phyloP scores from a whole-genome alignment of 2,329 filamentous ascomycete genomes.

The Cryoendolithus antarcticus region DNA sequence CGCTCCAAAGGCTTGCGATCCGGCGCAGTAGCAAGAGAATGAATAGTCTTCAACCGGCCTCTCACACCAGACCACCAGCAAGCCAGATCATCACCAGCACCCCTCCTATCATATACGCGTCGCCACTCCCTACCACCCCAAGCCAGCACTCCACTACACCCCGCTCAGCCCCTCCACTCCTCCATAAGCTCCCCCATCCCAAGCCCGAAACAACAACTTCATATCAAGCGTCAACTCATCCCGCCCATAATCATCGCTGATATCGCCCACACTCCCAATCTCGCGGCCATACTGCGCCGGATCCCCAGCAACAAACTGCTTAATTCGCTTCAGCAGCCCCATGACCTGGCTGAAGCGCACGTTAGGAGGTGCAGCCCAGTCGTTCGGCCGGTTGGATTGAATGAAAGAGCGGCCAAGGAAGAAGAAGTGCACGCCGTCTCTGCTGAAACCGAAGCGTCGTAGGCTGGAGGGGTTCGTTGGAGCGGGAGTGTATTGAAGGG shows the following conservation, averaged over 20 bases:
- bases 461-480: conserved; percentile 23
- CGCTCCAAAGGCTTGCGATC: no score
- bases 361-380: conserved; percentile 45
- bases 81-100: no score
- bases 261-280: conserved; percentile 54
- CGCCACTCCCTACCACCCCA: no score
- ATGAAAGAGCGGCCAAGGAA: conserved; percentile 57
- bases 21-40: no score
- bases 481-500: conserved; percentile 49
- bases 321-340: conserved; percentile 47
- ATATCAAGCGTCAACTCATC: conserved; percentile 57
- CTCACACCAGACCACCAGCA: no score
- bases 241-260: conserved; percentile 54
- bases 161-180: no score
- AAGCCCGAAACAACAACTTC: conserved; percentile 56
- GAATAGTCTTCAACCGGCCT: no score
- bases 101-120: no score
- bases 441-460: conserved; percentile 54
- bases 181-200: no score
- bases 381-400: conserved; percentile 35
- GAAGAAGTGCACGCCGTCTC: conserved; percentile 62
- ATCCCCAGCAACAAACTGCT: conserved; percentile 49
- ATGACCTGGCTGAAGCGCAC: conserved; percentile 49
- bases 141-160: no score
- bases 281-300: conserved; percentile 54